Evolutionary conservation across 495 filamentous ascomycete species (phyloP).

Genomic region (Daldinia vernicosa): DNA sequence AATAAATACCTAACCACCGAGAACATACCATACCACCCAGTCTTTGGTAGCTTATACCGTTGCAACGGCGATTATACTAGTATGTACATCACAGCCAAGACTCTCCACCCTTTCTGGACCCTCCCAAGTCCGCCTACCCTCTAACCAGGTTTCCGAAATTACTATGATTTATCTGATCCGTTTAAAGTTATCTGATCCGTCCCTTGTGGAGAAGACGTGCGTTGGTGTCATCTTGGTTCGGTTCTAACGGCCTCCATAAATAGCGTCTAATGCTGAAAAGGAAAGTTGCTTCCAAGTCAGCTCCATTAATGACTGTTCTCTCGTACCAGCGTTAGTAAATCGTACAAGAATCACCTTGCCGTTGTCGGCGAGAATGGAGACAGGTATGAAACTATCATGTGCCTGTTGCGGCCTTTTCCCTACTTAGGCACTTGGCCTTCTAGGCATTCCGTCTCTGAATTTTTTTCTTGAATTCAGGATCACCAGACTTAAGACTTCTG

Average conservation of each 20-base stretch:
- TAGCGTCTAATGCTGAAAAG: conserved; percentile 35
- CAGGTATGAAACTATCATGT: conserved; percentile 38
- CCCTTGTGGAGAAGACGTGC: conserved; percentile 31
- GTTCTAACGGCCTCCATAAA: conserved; percentile 19
- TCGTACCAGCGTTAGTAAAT: conserved; percentile 27
- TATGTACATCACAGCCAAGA: conserved; percentile 21
- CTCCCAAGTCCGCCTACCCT: conserved; percentile 8
- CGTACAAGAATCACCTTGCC: conserved; percentile 29
- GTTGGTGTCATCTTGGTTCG: conserved; percentile 30
- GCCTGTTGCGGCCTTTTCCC: conserved; percentile 26
- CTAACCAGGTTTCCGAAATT: conserved; percentile 29
- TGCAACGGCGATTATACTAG: conserved; percentile 10
- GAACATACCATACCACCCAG: not conserved
- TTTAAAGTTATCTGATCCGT: conserved; percentile 49
- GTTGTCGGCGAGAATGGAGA: conserved; percentile 44
- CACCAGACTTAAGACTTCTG: conserved; percentile 19
- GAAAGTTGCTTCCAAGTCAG: conserved; percentile 40
- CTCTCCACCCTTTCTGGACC: conserved; percentile 14
- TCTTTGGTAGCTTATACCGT: not conserved
- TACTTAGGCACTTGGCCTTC: conserved; percentile 13
- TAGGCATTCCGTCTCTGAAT: conserved; percentile 19
- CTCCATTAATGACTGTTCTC: conserved; percentile 18
- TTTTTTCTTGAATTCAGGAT: conserved; percentile 23
- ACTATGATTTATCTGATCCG: conserved; percentile 46
- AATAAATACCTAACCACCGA: too few species aligned